phyloP scores from a whole-genome alignment of 495 filamentous ascomycete genomes.

The Penicillium coffeae region DNA sequence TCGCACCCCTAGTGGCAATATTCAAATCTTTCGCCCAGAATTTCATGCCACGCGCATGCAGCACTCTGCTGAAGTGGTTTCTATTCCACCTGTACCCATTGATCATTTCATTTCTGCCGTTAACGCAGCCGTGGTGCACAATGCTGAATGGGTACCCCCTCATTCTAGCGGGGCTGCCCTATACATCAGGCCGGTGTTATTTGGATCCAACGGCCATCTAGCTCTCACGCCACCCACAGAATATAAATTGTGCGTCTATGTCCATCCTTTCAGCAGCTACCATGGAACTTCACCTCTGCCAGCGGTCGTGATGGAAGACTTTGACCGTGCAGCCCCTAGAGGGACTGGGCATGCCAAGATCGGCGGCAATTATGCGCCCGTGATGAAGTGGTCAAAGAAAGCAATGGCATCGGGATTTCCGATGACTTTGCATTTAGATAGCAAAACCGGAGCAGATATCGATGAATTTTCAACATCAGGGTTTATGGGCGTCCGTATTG shows the following conservation, averaged over 20 bases:
- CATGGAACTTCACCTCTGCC: slow-evolving; percentile 79
- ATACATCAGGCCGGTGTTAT: slow-evolving; percentile 86
- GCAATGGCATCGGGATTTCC: slow-evolving; percentile 48
- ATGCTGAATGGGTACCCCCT: slow-evolving; percentile 85
- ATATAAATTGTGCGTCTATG: slow-evolving; percentile 82
- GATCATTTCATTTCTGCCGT: slow-evolving; percentile 69
- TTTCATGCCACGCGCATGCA: slow-evolving; percentile 79
- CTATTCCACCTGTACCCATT: slow-evolving; percentile 70
- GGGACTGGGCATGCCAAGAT: slow-evolving; percentile 55
- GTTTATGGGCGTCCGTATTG: too few species aligned
- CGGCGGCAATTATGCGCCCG: slow-evolving; percentile 61
- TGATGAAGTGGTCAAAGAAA: slow-evolving; percentile 72
- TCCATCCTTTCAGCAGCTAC: slow-evolving; percentile 82
- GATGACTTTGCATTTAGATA: background rate
- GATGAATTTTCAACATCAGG: background rate
- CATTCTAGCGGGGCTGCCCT: slow-evolving; percentile 78
- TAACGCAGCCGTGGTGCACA: slow-evolving; percentile 71
- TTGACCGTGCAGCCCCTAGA: slow-evolving; percentile 52
- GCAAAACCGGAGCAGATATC: background rate
- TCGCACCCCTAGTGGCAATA: slow-evolving; percentile 57
- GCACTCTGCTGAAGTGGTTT: slow-evolving; percentile 71
- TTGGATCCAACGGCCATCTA: slow-evolving; percentile 75
- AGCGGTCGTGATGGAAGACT: slow-evolving; percentile 68
- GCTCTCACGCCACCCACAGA: slow-evolving; percentile 80
- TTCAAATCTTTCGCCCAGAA: slow-evolving; percentile 77